phyloP scores from a whole-genome alignment of 2,329 filamentous ascomycete genomes.

The Arthrobotrys entomopaga region DNA sequence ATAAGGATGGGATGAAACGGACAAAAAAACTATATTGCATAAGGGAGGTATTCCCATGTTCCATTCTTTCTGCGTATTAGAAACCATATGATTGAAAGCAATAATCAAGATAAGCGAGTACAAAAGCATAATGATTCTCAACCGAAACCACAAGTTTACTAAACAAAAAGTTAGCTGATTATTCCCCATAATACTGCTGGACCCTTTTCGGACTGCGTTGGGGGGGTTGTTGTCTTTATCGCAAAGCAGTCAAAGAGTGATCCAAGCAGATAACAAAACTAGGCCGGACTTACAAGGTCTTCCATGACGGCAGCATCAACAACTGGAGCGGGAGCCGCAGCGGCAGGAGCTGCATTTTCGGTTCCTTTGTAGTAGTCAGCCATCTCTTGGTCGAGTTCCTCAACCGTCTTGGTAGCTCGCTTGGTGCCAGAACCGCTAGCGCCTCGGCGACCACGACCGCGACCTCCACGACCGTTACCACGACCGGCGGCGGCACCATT shows the following conservation, averaged over 20 bases:
- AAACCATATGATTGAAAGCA: slow-evolving; percentile 27
- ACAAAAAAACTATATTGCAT: too few species aligned
- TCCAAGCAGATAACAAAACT: slow-evolving; percentile 29
- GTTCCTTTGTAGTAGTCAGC: slow-evolving; percentile 82
- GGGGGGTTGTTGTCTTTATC: slow-evolving; percentile 28
- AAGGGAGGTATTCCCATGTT: slow-evolving; percentile 8
- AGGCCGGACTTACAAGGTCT: slow-evolving; percentile 57
- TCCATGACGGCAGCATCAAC: slow-evolving; percentile 68
- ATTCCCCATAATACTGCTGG: slow-evolving; percentile 47
- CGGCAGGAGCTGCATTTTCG: slow-evolving; percentile 66
- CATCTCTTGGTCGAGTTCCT: slow-evolving; percentile 98
- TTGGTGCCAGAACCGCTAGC: slow-evolving; percentile 66
- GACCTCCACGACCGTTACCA: slow-evolving; percentile 66
- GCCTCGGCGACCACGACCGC: slow-evolving; percentile 66
- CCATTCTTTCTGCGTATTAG: slow-evolving; percentile 37
- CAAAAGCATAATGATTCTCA: too few species aligned
- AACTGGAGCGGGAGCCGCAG: slow-evolving; percentile 63
- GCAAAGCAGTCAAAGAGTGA: slow-evolving; percentile 45
- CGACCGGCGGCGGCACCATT: slow-evolving; percentile 65
- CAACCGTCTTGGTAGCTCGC: slow-evolving; percentile 83
- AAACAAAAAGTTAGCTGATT: slow-evolving; percentile 31
- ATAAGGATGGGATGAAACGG: too few species aligned
- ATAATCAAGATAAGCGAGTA: too few species aligned
- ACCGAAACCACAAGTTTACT: slow-evolving; percentile 24
- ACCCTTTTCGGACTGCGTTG: slow-evolving; percentile 30